A percentile compares a stretch with the other conserved stretches of the same genome.
phyloP scores from a whole-genome alignment of 495 filamentous ascomycete species.

The Xylaria acuta region DNA sequence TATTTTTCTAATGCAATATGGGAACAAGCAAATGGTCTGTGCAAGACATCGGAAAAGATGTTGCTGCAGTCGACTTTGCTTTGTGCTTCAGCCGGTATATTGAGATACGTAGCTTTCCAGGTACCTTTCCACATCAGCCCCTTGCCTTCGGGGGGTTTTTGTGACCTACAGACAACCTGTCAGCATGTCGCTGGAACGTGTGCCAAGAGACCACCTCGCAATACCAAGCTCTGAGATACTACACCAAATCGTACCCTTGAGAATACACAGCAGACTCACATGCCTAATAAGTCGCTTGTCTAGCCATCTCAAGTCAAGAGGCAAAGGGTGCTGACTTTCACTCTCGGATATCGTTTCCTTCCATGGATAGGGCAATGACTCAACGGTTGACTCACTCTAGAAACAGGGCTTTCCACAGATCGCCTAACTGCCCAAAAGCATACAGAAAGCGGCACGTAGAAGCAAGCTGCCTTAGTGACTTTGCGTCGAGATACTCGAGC shows the following conservation, averaged over 20 bases:
- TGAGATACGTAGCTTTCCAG: slow-evolving; percentile 83
- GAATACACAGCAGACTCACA: background rate
- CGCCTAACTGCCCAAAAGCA: slow-evolving; percentile 84
- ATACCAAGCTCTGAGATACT: background rate
- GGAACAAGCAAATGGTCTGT: slow-evolving; percentile 91
- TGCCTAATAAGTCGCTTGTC: background rate
- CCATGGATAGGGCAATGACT: slow-evolving; percentile 4
- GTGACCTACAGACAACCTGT: slow-evolving; percentile 32
- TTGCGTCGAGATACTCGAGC: slow-evolving; percentile 74
- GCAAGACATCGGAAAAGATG: slow-evolving; percentile 89
- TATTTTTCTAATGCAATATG: slow-evolving; percentile 72
- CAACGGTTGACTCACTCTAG: slow-evolving; percentile 71
- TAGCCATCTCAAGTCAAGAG: background rate
- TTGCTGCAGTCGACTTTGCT: slow-evolving; percentile 70
- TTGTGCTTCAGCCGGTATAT: slow-evolving; percentile 57
- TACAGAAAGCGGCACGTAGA: slow-evolving; percentile 87
- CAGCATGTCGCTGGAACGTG: slow-evolving; percentile 10
- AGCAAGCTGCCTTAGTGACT: slow-evolving; percentile 69
- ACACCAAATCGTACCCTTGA: background rate
- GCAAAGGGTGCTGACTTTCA: background rate
- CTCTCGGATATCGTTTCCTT: background rate
- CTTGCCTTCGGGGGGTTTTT: slow-evolving; percentile 11
- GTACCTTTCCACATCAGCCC: slow-evolving; percentile 77
- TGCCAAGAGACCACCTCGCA: background rate
- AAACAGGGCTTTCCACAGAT: slow-evolving; percentile 89